Base-by-base conservation (phyloP, 306 rosid genomes). In the Cucurbita moschata region DNA sequence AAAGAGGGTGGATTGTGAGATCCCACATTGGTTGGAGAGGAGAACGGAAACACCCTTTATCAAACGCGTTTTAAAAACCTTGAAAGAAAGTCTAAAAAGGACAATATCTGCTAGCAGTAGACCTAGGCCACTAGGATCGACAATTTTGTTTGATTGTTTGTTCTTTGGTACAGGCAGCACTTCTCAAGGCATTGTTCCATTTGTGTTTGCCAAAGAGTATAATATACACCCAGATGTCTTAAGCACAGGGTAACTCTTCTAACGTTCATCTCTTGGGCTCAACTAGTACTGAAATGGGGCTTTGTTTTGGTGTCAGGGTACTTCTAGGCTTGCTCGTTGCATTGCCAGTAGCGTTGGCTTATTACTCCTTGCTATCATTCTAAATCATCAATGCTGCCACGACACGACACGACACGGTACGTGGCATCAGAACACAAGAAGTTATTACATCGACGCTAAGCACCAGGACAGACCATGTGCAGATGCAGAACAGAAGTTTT, bases 101-200 rank as follows among this genome's bases (percentile, higher is more conserved):
- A 30, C 35, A 2, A 30, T 30, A 30, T 30, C 35, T 30, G 35
- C 35, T 30, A 2, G 0, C 4, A 3, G 4, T 1, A 0, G 30
- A 2, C 3, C 30, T 2, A 2, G 1, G 3, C 30, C 30, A 2
- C 1, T 26, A 38, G 63, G 50, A 51, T 39, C n/a, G 44, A 10
- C 50, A 72, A 18, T 15, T 53, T 19, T 9, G 50, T 72, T 73
- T 49, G 15, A 39, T 15, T 51, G 8, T 11, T 53, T 70, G 70
- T 8, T 72, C 46, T 71, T 37, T 74, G 65, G 42, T 80, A 79
- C 85, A 94, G 99, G 99, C 99, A 40, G 92, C 96, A 75, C 87
- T 94, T 39, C 99, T 59, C 99, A 89, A 77, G 99, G 96, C 79
- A 94, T 94, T 74, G 99, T 91, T 80, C 96, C 99, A 59, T 94